Percentiles rank a stretch among this genome's conserved stretches.
Conservation (phyloP, 1,284 basidiomycete species). For the Irpex sp. region DNA sequence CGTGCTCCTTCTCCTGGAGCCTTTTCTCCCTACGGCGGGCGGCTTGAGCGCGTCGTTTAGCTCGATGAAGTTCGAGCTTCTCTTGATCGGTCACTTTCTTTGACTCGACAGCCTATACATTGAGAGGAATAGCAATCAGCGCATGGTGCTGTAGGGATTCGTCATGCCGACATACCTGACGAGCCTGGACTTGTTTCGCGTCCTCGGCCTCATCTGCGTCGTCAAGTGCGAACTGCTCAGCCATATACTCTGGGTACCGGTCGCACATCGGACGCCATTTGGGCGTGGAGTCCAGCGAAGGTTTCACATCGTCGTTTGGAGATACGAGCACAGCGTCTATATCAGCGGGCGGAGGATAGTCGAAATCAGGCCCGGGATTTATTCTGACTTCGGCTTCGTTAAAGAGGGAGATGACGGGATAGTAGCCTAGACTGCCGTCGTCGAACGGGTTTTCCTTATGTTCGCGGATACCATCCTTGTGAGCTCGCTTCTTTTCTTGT, state of each 20-base stretch:
- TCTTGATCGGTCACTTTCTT: slow-evolving; percentile 16
- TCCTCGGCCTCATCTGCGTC: slow-evolving; percentile 61
- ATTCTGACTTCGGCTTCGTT: slow-evolving; percentile 84
- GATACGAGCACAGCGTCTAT: slow-evolving; percentile 57
- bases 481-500: slow-evolving; percentile 46
- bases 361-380: slow-evolving; percentile 88
- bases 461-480: slow-evolving; percentile 63
- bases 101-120: background rate
- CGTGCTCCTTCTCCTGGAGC: slow-evolving; percentile 16
- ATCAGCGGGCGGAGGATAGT: slow-evolving; percentile 72
- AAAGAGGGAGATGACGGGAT: slow-evolving; percentile 91
- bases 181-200: slow-evolving; percentile 27
- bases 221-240: slow-evolving; percentile 74
- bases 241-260: slow-evolving; percentile 75
- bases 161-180: slow-evolving; percentile 10
- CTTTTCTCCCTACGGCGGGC: slow-evolving; percentile 21
- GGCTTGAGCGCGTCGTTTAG: slow-evolving; percentile 25
- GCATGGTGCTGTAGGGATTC: background rate
- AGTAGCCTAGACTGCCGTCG: slow-evolving; percentile 95
- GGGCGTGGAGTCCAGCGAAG: slow-evolving; percentile 21
- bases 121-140: background rate
- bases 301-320: slow-evolving; percentile 29
- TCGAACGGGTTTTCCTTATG: slow-evolving; percentile 85
- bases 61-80: slow-evolving; percentile 23
- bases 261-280: slow-evolving; percentile 78